A percentile compares a stretch with the other conserved stretches of the same genome.
Conservation (phyloP, 163 green algal species). For the Prototheca wickerhamii region DNA sequence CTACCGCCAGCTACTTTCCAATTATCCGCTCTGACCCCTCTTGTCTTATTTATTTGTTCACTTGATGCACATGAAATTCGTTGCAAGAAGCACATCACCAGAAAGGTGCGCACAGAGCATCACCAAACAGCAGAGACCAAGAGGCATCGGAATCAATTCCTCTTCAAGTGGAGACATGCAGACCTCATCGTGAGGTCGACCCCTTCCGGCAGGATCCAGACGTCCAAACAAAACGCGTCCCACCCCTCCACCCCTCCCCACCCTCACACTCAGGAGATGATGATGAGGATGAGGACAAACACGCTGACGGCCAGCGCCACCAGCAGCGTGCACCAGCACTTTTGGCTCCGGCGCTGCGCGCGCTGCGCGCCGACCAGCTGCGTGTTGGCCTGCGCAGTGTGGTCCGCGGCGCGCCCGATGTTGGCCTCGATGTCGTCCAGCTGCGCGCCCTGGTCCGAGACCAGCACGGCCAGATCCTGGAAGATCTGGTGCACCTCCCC, state of each 20-base stretch:
- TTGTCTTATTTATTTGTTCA: too few relatives aligned
- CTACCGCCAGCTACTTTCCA: too few relatives aligned
- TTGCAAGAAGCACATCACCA: too few relatives aligned
- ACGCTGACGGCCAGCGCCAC: constrained; percentile 26
- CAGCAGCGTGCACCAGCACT: constrained; percentile 54
- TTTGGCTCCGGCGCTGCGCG: constrained; percentile 45
- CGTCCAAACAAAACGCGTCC: background rate
- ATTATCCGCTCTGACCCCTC: too few relatives aligned
- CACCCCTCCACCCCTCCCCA: background rate
- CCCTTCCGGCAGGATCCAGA: background rate
- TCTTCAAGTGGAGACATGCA: too few relatives aligned
- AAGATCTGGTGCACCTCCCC: constrained; percentile 95
- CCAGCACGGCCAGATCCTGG: constrained; percentile 88
- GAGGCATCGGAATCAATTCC: too few relatives aligned
- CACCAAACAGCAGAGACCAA: too few relatives aligned
- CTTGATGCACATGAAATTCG: too few relatives aligned
- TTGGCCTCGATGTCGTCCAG: constrained; percentile 75
- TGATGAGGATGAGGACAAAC: constrained; percentile 38
- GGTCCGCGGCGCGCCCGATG: constrained; percentile 55
- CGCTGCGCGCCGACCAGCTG: constrained; percentile 60
- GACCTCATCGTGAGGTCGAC: background rate
- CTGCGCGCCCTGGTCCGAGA: constrained; percentile 82
- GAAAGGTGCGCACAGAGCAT: too few relatives aligned
- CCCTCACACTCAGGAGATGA: background rate
- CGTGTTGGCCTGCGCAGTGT: constrained; percentile 44